These are phyloP conservation scores for Podosphaera xanthii DNA, from an alignment of 2,329 filamentous ascomycete genomes.

Conservation along the genomic window DNA sequence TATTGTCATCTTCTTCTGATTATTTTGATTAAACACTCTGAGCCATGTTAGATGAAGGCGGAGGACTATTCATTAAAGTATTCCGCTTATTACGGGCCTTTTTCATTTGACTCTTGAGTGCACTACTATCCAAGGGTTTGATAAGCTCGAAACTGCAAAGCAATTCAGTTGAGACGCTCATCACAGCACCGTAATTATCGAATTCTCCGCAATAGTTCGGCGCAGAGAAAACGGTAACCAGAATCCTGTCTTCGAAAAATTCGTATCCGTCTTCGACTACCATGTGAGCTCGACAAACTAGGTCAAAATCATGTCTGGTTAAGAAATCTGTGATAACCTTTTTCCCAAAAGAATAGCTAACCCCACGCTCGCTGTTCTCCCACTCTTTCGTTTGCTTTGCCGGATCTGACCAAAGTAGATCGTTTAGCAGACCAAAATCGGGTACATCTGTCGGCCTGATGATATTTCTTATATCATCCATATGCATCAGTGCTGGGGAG, in stretches of 20 bases:
- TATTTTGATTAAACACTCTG: slow-evolving; percentile 10
- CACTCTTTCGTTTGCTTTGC: slow-evolving; percentile 96
- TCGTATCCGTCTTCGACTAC: slow-evolving; percentile 98
- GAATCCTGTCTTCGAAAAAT: slow-evolving; percentile 84
- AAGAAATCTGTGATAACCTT: slow-evolving; percentile 95
- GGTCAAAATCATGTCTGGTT: slow-evolving; percentile 82
- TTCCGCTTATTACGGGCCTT: slow-evolving; percentile 88
- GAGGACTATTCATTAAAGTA: slow-evolving; percentile 87
- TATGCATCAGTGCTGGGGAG: slow-evolving; percentile 76
- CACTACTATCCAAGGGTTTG: slow-evolving; percentile 87
- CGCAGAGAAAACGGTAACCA: slow-evolving; percentile 93
- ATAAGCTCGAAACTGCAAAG: slow-evolving; percentile 48
- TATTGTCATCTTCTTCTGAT: background rate
- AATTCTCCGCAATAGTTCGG: slow-evolving; percentile 99
- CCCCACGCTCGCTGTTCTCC: slow-evolving; percentile 91
- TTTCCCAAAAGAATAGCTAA: slow-evolving; percentile 97
- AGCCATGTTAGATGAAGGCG: slow-evolving; percentile 18
- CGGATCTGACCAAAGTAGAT: slow-evolving; percentile 90
- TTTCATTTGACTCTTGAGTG: slow-evolving; percentile 96
- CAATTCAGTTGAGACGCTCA: slow-evolving; percentile 97
- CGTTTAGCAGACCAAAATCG: slow-evolving; percentile 86
- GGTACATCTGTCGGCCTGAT: slow-evolving; percentile 89
- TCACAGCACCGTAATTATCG: slow-evolving; percentile 98
- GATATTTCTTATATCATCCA: slow-evolving; percentile 97
- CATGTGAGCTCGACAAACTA: slow-evolving; percentile 96